Base-by-base conservation (phyloP, 1,284 basidiomycete species). In the Rhodotorula sp. region DNA sequence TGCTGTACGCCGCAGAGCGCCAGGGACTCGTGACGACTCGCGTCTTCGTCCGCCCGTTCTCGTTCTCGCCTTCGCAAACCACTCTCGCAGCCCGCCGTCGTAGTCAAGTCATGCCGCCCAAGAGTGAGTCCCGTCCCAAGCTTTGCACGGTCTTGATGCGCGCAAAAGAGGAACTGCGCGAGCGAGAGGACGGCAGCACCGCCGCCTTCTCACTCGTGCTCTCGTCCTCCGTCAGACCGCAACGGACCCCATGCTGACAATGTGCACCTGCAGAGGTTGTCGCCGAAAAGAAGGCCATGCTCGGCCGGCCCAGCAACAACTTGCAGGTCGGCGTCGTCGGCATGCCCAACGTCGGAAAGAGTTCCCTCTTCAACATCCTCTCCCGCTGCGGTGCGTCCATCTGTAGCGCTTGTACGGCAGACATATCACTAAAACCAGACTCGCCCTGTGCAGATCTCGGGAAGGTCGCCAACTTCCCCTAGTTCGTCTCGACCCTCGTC, bases 381-480 rank as follows among this genome's bases (percentile, higher is more conserved):
- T 95, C 96, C 66, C 89, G 98, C 80, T 92, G 91, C 74, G 91
- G 91, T 87, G 63, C 62, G 84, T 78, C 20, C 42, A 14, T 46
- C 42, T 14, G 45, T 55, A 12, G 14, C 37, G n/a, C 44, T 45
- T 37, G 3, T 2, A 6, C 7, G 4, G 4, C 12, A 33, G 10
- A 6, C 26, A 18, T 4, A 4, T 6, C 7, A 8, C 15, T 18
- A 18, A 6, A 18, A 6, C 29, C 53, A n/a, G 59, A 29, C 49
- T 29, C 46, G 17, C 1, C 29, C 6, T 22, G 12, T 26, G 46
- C 74, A 93, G 91, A 97, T 82, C 86, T 98, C n/a, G 95, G 92
- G 77, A 95, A 96, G 72, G 67, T 76, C 58, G 94, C 94, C 82
- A 99, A 99, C 85, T 99, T 96, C 81, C 96, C 96, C 26, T 99